Evolutionary conservation across 108 stramenopile genomes (phyloP).

Genomic region (Fragilaria crotonensis): DNA sequence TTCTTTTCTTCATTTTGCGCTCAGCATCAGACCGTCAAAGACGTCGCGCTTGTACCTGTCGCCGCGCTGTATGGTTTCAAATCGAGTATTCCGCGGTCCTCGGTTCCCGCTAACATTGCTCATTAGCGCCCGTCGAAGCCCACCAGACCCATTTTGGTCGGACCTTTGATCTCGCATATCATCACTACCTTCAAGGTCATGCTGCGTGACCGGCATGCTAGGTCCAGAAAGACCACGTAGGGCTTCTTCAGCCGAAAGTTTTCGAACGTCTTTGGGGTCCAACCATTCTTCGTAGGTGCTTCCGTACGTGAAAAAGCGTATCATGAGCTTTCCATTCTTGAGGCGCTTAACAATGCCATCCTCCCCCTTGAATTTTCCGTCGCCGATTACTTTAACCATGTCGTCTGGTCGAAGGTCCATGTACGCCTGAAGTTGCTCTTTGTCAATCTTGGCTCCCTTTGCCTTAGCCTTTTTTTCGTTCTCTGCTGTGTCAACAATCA

Average conservation of each 20-base stretch:
- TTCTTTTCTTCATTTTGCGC: constrained; percentile 44
- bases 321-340: constrained; percentile 61
- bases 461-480: constrained; percentile 28
- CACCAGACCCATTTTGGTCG: constrained; percentile 2
- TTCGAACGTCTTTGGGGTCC: constrained; percentile 62
- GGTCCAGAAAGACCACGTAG: constrained; percentile 65
- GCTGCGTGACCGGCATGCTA: constrained; percentile 45
- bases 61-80: constrained; percentile 54
- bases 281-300: constrained; percentile 72
- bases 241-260: constrained; percentile 53
- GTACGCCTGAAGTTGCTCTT: constrained; percentile 26
- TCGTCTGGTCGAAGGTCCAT: constrained; percentile 45
- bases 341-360: constrained; percentile 67
- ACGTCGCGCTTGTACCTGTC: constrained; percentile 29
- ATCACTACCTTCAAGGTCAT: constrained; percentile 35
- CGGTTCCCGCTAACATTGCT: constrained; percentile 23
- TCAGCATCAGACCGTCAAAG: constrained; percentile 42
- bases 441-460: constrained; percentile 9
- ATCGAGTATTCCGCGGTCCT: constrained; percentile 50
- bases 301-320: constrained; percentile 77
- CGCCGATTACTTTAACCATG: constrained; percentile 69
- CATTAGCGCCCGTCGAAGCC: constrained; percentile 24
- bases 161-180: constrained; percentile 4
- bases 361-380: constrained; percentile 57
- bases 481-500: constrained; percentile 51